A percentile compares a stretch with the other conserved stretches of the same genome.
These are phyloP conservation scores for Batkoa obscura DNA, from an alignment of 371 early-diverging fungal genomes.

Conservation along the genomic window DNA sequence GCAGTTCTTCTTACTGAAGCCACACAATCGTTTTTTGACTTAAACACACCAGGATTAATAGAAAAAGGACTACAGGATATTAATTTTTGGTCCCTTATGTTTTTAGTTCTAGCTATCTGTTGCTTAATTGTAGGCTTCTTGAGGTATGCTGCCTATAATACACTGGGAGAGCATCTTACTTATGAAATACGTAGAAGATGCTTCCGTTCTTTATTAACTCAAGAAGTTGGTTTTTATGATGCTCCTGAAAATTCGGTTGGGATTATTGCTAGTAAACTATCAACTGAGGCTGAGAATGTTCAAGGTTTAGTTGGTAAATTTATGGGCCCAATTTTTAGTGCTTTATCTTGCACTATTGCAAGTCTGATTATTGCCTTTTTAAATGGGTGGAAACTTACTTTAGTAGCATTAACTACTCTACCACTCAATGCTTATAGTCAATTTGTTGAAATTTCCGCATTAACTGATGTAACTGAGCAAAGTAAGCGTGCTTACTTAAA, in stretches of 20 bases:
- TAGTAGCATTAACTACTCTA: constrained; percentile 43
- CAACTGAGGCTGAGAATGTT: constrained; percentile 57
- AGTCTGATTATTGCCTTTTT: constrained; percentile 30
- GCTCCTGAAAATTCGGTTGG: constrained; percentile 61
- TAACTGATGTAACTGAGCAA: constrained; percentile 28
- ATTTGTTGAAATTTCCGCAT: constrained; percentile 13
- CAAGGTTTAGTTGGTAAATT: constrained; percentile 44
- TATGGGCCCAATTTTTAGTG: constrained; percentile 34
- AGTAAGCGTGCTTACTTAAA: constrained; percentile 44
- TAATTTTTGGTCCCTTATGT: constrained; percentile 37
- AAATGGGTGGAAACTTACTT: constrained; percentile 66
- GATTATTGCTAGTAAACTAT: constrained; percentile 58
- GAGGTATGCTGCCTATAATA: constrained; percentile 17
- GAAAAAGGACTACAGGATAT: constrained; percentile 10
- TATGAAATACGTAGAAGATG: constrained; percentile 26
- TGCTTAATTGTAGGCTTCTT: constrained; percentile 26
- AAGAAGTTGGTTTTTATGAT: constrained; percentile 81
- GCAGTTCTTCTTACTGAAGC: constrained; percentile 14
- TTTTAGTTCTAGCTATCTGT: constrained; percentile 31
- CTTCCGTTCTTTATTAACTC: constrained; percentile 40
- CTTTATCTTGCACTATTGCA: constrained; percentile 21
- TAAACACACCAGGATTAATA: neutral
- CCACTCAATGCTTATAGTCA: constrained; percentile 22
- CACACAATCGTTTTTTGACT: constrained; percentile 3
- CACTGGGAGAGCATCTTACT: constrained; percentile 29